These are phyloP conservation scores for Trypanosoma platydactyli DNA, from an alignment of 208 protist genomes.

Conservation along the genomic window DNA sequence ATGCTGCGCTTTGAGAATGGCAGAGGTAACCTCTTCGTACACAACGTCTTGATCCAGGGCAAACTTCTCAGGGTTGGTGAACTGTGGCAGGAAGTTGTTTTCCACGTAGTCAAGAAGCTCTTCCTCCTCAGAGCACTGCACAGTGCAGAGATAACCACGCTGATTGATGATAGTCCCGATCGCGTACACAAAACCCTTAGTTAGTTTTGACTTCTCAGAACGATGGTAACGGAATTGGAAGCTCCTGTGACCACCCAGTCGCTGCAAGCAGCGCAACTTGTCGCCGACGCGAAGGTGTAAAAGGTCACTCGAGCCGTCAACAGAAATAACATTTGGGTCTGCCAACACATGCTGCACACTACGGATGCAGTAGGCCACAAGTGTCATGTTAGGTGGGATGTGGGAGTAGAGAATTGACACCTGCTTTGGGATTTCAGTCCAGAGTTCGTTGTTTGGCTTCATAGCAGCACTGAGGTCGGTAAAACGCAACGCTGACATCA, in stretches of 20 bases:
- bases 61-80: constrained; percentile 44
- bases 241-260: constrained; percentile 57
- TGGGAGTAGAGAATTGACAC: constrained; percentile 80
- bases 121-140: constrained; percentile 62
- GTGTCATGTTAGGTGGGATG: constrained; percentile 57
- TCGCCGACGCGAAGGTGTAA: constrained; percentile 48
- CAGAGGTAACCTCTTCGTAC: constrained; percentile 59
- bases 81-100: constrained; percentile 68
- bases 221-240: constrained; percentile 74
- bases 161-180: constrained; percentile 70
- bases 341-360: constrained; percentile 77
- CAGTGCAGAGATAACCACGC: constrained; percentile 75
- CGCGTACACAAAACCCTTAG: constrained; percentile 62
- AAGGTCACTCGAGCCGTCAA: constrained; percentile 71
- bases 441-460: constrained; percentile 42
- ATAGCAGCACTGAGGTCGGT: constrained; percentile 56
- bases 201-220: constrained; percentile 53
- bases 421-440: constrained; percentile 73
- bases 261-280: constrained; percentile 63
- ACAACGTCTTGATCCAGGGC: constrained; percentile 67
- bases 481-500: constrained; percentile 61
- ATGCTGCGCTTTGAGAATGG: constrained; percentile 68
- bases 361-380: constrained; percentile 61
- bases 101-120: constrained; percentile 78
- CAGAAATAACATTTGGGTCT: constrained; percentile 61